These are phyloP conservation scores for Clonostachys rosea DNA, from an alignment of 2,329 filamentous ascomycete species.

Conservation along the genomic window DNA sequence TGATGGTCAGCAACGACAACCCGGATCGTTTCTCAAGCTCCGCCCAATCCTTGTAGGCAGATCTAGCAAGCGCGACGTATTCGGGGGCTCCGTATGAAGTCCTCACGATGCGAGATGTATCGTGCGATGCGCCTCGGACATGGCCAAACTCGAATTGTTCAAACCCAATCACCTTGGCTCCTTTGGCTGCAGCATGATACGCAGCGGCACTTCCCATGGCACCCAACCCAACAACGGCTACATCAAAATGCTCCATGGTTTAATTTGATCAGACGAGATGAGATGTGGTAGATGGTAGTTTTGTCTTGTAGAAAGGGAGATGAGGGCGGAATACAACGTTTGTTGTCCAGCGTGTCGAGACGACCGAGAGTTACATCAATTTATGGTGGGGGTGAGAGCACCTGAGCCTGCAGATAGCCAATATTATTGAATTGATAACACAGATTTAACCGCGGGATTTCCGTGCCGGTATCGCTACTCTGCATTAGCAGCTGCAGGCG, in stretches of 20 bases:
- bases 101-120: conserved; percentile 14
- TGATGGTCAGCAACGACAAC: conserved; percentile 10
- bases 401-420: too few relatives aligned
- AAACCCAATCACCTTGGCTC: conserved; percentile 12
- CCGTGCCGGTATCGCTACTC: too few relatives aligned
- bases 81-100: conserved; percentile 12
- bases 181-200: conserved; percentile 10
- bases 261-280: neutral
- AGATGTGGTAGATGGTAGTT: too few relatives aligned
- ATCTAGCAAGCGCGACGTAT: conserved; percentile 12
- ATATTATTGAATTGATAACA: too few relatives aligned
- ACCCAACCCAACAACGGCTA: conserved; percentile 6
- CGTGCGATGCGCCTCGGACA: conserved; percentile 13
- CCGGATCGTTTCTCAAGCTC: conserved; percentile 9
- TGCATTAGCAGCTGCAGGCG: too few relatives aligned
- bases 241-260: conserved; percentile 1
- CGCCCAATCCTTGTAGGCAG: conserved; percentile 14
- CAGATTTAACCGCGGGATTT: too few relatives aligned
- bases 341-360: too few relatives aligned
- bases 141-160: conserved; percentile 16
- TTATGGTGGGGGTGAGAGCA: too few relatives aligned
- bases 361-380: too few relatives aligned
- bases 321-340: too few relatives aligned
- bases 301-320: too few relatives aligned
- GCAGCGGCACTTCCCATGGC: conserved; percentile 8